Base-by-base conservation (phyloP, 2,329 filamentous ascomycete species). In the Phoma herbarum region DNA sequence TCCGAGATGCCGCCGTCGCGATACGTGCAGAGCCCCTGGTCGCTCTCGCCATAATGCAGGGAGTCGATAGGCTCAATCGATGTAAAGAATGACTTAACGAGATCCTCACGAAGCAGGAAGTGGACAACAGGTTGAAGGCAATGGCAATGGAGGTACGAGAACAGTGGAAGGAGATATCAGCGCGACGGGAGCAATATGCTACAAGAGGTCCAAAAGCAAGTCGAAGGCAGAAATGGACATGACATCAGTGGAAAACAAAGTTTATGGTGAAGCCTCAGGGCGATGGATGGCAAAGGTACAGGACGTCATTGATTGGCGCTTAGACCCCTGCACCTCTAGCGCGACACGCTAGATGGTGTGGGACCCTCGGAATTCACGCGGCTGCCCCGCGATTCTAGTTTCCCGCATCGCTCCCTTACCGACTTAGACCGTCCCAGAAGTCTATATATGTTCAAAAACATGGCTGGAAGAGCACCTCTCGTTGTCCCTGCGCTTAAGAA, bases 401-500 rank as follows among this genome's bases (percentile, higher is more conserved):
- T 43, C 47, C 43, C 47, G 41, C 43, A 60, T 43, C n/a, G 29
- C 42, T 56, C 29, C 37, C 16, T 46, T 49, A 50, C 25, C 37
- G 26, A 48, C 26, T 20, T 47, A 29, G 14, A 42, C 18, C 22
- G 12, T 29, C 53, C 20, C 47, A 31, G 16, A 22, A 33, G 23
- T 35, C 52, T 12, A 33, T 18, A 48, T 28, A 60, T 60, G 57
- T 60, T 60, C 43, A 60, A 23, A 48, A 70, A 39, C 22, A 76
- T 76, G 73, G 63, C 71, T 63, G 59, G 73, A 28, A 78, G 79
- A 62, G 80, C 82, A 56, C 81, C 81, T 11, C 82, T 95, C 53
- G 84, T 95, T 20, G 88, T 96, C 60, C 91, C 92, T 26, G 91
- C 93, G 39, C 81, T 91, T 31, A 90, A 86, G 74, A 87, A 87